Base-by-base conservation (phyloP, 2,329 filamentous ascomycete genomes). In the Colletotrichum viniferum region DNA sequence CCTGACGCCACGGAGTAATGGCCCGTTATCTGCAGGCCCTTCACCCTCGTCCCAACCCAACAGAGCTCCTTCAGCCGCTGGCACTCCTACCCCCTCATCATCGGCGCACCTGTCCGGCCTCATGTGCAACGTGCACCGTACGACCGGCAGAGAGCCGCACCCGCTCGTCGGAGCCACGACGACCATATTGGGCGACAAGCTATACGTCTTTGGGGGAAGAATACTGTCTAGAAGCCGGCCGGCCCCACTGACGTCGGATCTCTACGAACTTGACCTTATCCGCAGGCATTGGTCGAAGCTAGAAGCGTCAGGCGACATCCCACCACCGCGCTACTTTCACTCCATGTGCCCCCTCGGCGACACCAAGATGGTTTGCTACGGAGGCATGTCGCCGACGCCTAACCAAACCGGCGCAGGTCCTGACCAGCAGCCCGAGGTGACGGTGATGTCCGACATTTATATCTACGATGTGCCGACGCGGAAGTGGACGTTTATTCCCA, bases 381-480 rank as follows among this genome's bases (percentile, higher is more conserved):
- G 97, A 73, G 97, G 97, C 79, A 99, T 99, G 97, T 98, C 96
- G 12, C 96, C 96, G 1, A 91, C 92, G 13, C 87, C 89, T 8
- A 89, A 86, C 71, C 83, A 89, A 38, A 80, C 84, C 62, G 82
- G 85, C 26, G 84, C 85, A 18, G 87, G 88, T 13, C 86, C 88
- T 74, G 94, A 96, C 77, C 87, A 92, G 70, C 94, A 96, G 79
- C 92, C 95, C 48, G 96, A 98, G 81, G 95, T 98, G 6, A 94
- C 96, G 3, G 97, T 98, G 72, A 98, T 99, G 96, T 98, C 96
- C 8, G 97, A 99, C 85, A 95, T 98, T 71, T 95, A 98, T 84
- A 95, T 99, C 36, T 98, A 95, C 84, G 96, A 99, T 83, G 95
- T 97, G 3, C 90, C 92, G 2, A 94, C 94, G 1, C 93, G 91